Evolutionary conservation across 1,284 basidiomycete genomes (phyloP).

Genomic region (Ceratobasidium sp.): DNA sequence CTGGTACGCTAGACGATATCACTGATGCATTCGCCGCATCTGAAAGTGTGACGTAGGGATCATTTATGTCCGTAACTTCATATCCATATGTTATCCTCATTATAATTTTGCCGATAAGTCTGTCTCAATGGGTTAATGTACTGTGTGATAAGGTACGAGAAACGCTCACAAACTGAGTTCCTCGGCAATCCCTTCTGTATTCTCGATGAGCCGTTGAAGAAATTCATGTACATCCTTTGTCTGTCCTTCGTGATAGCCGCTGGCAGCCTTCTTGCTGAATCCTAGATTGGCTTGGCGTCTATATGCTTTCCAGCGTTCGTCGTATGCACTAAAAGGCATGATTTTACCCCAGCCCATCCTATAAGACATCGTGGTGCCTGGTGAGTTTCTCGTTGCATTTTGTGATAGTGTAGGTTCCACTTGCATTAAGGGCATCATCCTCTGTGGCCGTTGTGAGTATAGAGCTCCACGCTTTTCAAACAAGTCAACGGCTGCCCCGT

Average conservation of each 20-base stretch:
- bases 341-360: conserved; percentile 23
- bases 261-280: conserved; percentile 13
- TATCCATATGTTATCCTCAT: conserved; percentile 20
- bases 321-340: neutral
- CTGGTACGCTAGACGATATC: conserved; percentile 14
- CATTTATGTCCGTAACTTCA: neutral
- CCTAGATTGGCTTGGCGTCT: conserved; percentile 1
- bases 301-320: conserved; percentile 2
- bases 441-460: conserved; percentile 3
- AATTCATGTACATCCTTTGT: conserved; percentile 1
- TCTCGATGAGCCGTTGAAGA: conserved; percentile 3
- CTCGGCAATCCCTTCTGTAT: neutral
- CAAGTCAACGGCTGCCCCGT: neutral
- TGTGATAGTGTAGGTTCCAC: neutral
- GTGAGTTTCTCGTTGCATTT: neutral
- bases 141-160: neutral
- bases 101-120: conserved; percentile 4
- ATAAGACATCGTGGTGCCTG: neutral
- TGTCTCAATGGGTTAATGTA: neutral
- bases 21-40: neutral
- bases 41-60: neutral
- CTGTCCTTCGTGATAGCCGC: neutral
- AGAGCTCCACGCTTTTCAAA: conserved; percentile 9
- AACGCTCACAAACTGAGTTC: conserved; percentile 2
- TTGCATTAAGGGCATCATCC: conserved; percentile 4